Evolutionary conservation across 1,284 basidiomycete species (phyloP).

Genomic region (Fereydounia khargensis): DNA sequence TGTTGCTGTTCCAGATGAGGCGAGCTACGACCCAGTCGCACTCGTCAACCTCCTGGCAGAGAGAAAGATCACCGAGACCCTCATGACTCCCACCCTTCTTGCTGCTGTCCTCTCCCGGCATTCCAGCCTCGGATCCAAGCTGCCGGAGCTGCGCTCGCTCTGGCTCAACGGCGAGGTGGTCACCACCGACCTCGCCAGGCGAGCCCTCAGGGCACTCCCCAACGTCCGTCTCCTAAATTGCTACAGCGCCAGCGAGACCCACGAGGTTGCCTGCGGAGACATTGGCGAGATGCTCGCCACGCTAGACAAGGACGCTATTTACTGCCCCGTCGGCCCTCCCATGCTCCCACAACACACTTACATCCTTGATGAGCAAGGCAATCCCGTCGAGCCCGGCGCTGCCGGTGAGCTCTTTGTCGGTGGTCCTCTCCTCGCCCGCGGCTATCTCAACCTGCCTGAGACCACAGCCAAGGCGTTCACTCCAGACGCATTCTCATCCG

Average conservation of each 20-base stretch:
- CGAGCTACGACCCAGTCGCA: constrained; percentile 51
- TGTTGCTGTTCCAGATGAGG: constrained; percentile 48
- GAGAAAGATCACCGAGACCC: constrained; percentile 51
- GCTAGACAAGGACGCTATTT: constrained; percentile 11
- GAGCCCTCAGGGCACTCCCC: constrained; percentile 50
- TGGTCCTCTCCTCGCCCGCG: constrained; percentile 48
- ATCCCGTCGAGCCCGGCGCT: constrained; percentile 34
- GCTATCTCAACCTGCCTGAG: constrained; percentile 53
- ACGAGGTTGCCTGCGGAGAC: constrained; percentile 54
- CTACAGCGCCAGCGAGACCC: constrained; percentile 56
- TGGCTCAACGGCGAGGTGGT: constrained; percentile 58
- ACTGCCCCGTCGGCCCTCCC: constrained; percentile 52
- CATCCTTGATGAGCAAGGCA: constrained; percentile 47
- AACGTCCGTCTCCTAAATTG: constrained; percentile 49
- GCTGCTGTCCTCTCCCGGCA: constrained; percentile 52
- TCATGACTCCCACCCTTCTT: constrained; percentile 56
- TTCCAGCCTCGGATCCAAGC: constrained; percentile 19
- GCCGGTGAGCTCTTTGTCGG: constrained; percentile 54
- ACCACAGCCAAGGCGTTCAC: constrained; percentile 51
- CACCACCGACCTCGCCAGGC: constrained; percentile 45
- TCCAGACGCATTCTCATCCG: constrained; percentile 18
- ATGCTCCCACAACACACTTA: constrained; percentile 45
- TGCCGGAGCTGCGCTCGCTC: constrained; percentile 46
- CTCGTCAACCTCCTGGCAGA: constrained; percentile 45
- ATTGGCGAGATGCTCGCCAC: constrained; percentile 26